Evolutionary conservation across 495 filamentous ascomycete genomes (phyloP), one percentile per base, ranked within the genome.

Genomic region (Aspergillus saccharolyticus): DNA sequence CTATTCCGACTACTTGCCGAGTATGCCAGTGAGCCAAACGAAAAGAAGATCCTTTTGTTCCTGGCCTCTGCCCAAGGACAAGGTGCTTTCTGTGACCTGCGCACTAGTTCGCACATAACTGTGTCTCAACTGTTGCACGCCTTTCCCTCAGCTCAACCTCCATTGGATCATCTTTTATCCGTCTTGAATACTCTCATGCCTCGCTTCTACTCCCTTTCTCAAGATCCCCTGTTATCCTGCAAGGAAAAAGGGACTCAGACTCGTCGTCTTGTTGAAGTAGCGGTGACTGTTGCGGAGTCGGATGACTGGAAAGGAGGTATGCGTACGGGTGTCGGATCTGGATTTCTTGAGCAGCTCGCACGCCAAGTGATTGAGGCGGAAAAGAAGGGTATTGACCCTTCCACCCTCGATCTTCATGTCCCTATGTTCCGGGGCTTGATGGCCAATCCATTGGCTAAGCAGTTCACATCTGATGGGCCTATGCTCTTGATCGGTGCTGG

Each of bases 401-500:
- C 66, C 17, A 68, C 70, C 57, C 78, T 83, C 2, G 80, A 88
- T 55, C 61, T 97, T 33, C 82, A 89, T 52, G 74, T 96, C 20
- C 95, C 95, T 54, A 96, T 98, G 88, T 98, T 98, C 81, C 90
- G 95, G 63, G 94, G 94, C 3, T 78, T 98, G n/a, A 98, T 98
- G 94, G 85, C 91, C 47, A 98, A 98, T 70, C 94, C 94, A 0
- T 80, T 98, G 6, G 92, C 92, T 17, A 87, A 83, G 65, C 84
- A 95, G 66, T 98, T 97, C 65, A 83, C 85, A 6, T 83, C 87
- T 8, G 92, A 97, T 68, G 94, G 94, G 0, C 94, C 94, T 10
- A 98, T 98, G 94, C 83, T 98, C 25, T 80, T 98, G 21, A 95
- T 98, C 70, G 94, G 94, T 43, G 95, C 94, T 6, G 94, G 94